Evolutionary conservation across 2,329 filamentous ascomycete species (phyloP).

Genomic region (Cladosporium cucumerinum): DNA sequence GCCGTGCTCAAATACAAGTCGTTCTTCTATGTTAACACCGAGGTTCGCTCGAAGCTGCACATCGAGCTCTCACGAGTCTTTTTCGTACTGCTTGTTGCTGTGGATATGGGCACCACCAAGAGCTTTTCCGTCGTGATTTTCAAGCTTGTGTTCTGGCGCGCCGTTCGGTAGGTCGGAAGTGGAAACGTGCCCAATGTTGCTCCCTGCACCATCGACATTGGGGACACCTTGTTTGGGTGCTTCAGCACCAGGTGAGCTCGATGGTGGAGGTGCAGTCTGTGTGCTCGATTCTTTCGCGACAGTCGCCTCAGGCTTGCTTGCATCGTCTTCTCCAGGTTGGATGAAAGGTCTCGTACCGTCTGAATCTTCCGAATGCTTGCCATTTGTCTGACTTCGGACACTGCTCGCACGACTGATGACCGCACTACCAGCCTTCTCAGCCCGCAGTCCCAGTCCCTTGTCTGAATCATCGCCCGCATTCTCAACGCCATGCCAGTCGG

Average conservation of each 20-base stretch:
- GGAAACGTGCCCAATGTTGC: conserved; percentile 30
- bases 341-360: background rate
- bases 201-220: conserved; percentile 24
- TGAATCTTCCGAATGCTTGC: background rate
- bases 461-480: conserved; percentile 37
- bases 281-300: background rate
- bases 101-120: background rate
- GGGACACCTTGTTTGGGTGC: background rate
- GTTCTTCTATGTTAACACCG: background rate
- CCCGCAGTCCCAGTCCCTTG: conserved; percentile 66
- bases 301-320: background rate
- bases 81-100: conserved; percentile 13
- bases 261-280: background rate
- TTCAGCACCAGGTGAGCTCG: background rate
- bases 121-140: conserved; percentile 19
- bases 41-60: background rate
- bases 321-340: background rate
- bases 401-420: conserved; percentile 72
- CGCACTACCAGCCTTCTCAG: conserved; percentile 61
- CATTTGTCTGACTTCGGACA: conserved; percentile 34
- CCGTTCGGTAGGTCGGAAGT: conserved; percentile 45
- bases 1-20: background rate
- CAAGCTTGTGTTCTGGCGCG: conserved; percentile 39
- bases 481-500: conserved; percentile 70
- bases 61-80: background rate